Conservation (phyloP, 208 protist species). For the Crithidia mellificae region DNA sequence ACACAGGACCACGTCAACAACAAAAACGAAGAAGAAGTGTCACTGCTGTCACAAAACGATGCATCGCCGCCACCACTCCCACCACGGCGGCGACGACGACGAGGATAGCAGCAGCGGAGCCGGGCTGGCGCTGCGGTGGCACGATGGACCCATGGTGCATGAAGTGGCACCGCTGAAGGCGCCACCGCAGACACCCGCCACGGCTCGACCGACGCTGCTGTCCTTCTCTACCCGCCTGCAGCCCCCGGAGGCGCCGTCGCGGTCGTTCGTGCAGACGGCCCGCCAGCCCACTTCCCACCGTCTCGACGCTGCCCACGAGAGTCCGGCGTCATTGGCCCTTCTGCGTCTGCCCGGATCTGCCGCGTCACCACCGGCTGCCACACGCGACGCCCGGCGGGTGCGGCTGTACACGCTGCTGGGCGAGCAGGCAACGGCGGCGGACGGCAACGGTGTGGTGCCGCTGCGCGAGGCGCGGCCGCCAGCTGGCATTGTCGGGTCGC, state of each 20-base stretch:
- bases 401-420: conserved; percentile 29
- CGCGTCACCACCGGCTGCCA: background rate
- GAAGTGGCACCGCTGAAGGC: conserved; percentile 4
- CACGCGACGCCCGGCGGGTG: conserved; percentile 5
- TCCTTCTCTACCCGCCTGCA: conserved; percentile 22
- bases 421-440: conserved; percentile 5
- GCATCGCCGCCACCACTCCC: background rate
- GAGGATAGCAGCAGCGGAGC: background rate
- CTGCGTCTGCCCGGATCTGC: conserved; percentile 12
- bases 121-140: conserved; percentile 4
- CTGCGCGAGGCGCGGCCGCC: background rate
- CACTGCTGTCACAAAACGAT: conserved; percentile 17
- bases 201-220: conserved; percentile 17
- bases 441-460: background rate
- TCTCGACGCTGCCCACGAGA: no score
- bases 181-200: background rate
- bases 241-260: conserved; percentile 39
- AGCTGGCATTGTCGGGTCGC: conserved; percentile 7
- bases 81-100: background rate
- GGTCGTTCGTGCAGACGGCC: conserved; percentile 11
- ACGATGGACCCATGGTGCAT: background rate
- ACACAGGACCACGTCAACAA: background rate
- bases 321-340: background rate
- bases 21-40: conserved; percentile 10
- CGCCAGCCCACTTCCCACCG: background rate